Conservation (phyloP, 2,329 filamentous ascomycete species). For the Botrytis tulipae region DNA sequence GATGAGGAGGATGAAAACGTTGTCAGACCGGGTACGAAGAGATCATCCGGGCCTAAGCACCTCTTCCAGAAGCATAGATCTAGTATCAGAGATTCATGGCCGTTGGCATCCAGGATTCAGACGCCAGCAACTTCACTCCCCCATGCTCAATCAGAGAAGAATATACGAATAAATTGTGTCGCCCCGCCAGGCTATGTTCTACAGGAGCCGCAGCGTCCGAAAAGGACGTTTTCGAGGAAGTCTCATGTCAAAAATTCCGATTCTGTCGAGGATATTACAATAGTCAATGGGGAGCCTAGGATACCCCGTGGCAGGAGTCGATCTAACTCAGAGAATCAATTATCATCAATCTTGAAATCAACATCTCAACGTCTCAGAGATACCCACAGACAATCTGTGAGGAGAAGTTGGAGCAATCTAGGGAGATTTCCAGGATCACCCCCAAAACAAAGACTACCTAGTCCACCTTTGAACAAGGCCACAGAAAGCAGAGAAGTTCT, state of each 20-base stretch:
- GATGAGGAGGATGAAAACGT: slow-evolving; percentile 20
- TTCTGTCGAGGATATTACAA: slow-evolving; percentile 13
- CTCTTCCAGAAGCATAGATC: slow-evolving; percentile 28
- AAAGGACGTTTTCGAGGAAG: slow-evolving; percentile 21
- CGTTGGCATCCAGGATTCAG: slow-evolving; percentile 29
- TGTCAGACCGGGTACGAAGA: slow-evolving; percentile 21
- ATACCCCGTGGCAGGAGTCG: neutral
- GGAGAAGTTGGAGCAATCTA: slow-evolving; percentile 13
- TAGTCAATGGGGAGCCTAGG: slow-evolving; percentile 9
- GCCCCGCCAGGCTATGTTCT: slow-evolving; percentile 34
- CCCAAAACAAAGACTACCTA: slow-evolving; percentile 30
- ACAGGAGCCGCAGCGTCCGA: slow-evolving; percentile 25
- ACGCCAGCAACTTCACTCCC: slow-evolving; percentile 10
- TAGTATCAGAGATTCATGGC: slow-evolving; percentile 35
- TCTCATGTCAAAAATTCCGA: slow-evolving; percentile 10
- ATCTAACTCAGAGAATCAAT: slow-evolving; percentile 12
- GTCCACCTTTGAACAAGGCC: slow-evolving; percentile 24
- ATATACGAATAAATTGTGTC: slow-evolving; percentile 29
- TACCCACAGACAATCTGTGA: slow-evolving; percentile 2
- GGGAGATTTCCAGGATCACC: slow-evolving; percentile 22
- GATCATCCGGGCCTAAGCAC: slow-evolving; percentile 20
- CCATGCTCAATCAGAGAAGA: slow-evolving; percentile 25
- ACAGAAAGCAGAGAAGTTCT: slow-evolving; percentile 30
- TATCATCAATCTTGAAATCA: slow-evolving; percentile 20
- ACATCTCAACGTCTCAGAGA: slow-evolving; percentile 22